Conservation (phyloP, 2,329 filamentous ascomycete species). For the Ceratocystis variospora region DNA sequence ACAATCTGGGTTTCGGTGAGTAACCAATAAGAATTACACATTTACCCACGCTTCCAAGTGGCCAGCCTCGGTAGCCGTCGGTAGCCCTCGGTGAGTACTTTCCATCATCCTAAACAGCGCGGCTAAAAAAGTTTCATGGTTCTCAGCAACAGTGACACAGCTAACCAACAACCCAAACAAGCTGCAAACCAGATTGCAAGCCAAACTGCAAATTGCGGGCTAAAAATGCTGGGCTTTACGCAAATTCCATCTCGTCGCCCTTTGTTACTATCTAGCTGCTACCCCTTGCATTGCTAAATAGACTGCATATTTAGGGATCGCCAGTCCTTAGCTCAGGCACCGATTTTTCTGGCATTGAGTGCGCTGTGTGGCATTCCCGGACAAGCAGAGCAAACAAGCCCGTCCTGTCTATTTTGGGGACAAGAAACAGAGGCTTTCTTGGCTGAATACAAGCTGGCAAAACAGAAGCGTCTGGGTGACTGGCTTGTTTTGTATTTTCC, state of each 20-base stretch:
- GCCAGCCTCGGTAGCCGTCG: background rate
- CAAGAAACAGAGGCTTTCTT: too few relatives aligned
- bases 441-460: background rate
- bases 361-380: background rate
- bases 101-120: background rate
- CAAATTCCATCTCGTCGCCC: background rate
- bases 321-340: background rate
- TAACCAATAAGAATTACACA: too few relatives aligned
- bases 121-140: conserved; percentile 3
- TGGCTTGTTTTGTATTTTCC: background rate
- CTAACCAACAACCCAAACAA: too few relatives aligned
- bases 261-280: background rate
- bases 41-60: background rate
- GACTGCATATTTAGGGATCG: conserved; percentile 4
- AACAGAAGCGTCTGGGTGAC: background rate
- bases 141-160: background rate
- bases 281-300: conserved; percentile 4
- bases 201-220: background rate
- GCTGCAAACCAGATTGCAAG: too few relatives aligned
- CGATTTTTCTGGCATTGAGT: conserved; percentile 3
- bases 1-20: too few relatives aligned
- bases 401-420: background rate
- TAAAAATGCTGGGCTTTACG: conserved; percentile 1
- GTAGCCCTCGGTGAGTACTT: background rate
- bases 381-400: background rate